Conservation (phyloP, 768 basidiomycete genomes). For the Clavulina sp. region DNA sequence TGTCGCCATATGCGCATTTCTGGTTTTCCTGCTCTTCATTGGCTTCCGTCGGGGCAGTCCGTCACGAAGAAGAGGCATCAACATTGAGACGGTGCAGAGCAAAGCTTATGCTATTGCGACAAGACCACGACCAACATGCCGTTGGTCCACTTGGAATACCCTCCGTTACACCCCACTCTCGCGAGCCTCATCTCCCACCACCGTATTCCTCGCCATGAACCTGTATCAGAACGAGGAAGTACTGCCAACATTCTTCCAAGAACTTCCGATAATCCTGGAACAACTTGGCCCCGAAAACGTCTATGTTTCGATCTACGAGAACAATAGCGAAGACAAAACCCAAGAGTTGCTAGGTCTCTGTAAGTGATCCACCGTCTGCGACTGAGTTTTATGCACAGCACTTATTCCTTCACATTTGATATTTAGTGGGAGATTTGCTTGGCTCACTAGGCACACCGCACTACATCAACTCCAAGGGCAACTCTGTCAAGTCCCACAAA, state of each 20-base stretch:
- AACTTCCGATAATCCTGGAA: constrained; percentile 25
- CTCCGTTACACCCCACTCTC: constrained; percentile 5
- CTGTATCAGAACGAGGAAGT: constrained; percentile 31
- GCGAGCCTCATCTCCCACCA: background rate
- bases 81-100: too few species aligned
- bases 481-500: background rate
- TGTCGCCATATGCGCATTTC: too few species aligned
- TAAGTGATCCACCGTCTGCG: constrained; percentile 26
- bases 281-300: constrained; percentile 30
- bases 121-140: background rate
- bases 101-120: background rate
- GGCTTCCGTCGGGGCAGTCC: too few species aligned
- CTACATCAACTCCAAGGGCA: background rate
- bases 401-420: background rate
- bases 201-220: constrained; percentile 29
- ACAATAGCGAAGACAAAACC: constrained; percentile 30
- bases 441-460: background rate
- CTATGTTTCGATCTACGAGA: constrained; percentile 31
- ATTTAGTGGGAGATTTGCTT: background rate
- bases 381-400: background rate
- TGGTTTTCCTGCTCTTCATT: too few species aligned
- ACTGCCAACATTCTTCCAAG: constrained; percentile 29
- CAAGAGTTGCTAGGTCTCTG: constrained; percentile 27
- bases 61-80: too few species aligned
- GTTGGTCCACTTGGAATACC: background rate